Evolutionary conservation across 345 rosid genomes (phyloP), one percentile per base, ranked within the genome.

Genomic region (Cochlearia excelsa): DNA sequence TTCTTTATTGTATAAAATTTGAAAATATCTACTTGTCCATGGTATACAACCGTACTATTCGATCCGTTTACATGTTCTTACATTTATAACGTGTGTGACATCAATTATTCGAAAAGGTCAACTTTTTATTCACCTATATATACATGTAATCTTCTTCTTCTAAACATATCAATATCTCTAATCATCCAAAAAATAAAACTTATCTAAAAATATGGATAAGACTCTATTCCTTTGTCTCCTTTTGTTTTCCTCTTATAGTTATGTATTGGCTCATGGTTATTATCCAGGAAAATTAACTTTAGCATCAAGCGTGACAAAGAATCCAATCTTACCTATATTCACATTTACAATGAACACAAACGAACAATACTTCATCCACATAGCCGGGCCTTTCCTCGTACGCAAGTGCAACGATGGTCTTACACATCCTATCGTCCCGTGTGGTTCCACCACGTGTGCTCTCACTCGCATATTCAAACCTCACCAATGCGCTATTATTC

Each of bases 271-370:
- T 16, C 23, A 16, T 50, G 26, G 50, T 1, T 27, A 58, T 6
- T 1, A 42, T 16, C 30, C n/a, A 58, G 38, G 58, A 11, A 67
- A 65, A 16, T 16, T 16, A 45, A 56, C 72, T 60, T 41, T 77
- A 51, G 77, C 58, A 37, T 65, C 80, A 44, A 59, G 65, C 47
- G 59, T 77, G 38, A 52, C 61, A 43, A 77, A 77, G 61, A 69
- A 77, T 75, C 4, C 51, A 0, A 46, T 51, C 63, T 57, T 75
- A 9, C 69, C 72, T 8, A 31, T 76, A 61, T 68, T 71, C 63
- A 38, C 66, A 41, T 43, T 72, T 51, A 65, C 72, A 10, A 59
- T 73, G 29, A 66, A 66, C 54, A 57, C 26, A 57, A 39, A 57
- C 26, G 62, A 72, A n/a, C 31, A 66, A 0, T 77, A 39, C 9